Evolutionary conservation across 1,284 basidiomycete species (phyloP).

Genomic region (Lentinus polychrous): DNA sequence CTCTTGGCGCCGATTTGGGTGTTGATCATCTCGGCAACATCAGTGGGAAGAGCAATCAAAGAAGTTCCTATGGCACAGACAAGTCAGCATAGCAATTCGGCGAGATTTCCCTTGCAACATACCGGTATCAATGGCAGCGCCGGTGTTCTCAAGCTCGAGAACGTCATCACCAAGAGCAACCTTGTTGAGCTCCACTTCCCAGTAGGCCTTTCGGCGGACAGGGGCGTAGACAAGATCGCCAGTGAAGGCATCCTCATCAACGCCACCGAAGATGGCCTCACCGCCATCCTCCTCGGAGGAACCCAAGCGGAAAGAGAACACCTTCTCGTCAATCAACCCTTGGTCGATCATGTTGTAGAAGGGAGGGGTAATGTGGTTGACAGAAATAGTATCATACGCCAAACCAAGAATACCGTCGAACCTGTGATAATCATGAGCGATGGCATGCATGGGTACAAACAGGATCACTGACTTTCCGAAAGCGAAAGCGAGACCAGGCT

Average conservation of each 20-base stretch:
- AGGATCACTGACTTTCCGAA: conserved; percentile 75
- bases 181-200: conserved; percentile 93
- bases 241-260: conserved; percentile 74
- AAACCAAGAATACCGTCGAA: conserved; percentile 97
- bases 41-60: conserved; percentile 86
- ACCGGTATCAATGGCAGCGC: conserved; percentile 96
- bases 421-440: conserved; percentile 28
- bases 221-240: conserved; percentile 89
- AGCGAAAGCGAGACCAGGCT: conserved; percentile 96
- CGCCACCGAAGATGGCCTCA: conserved; percentile 90
- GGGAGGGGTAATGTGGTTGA: conserved; percentile 90
- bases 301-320: conserved; percentile 96
- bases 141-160: conserved; percentile 84
- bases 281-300: conserved; percentile 85
- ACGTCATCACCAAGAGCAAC: conserved; percentile 81
- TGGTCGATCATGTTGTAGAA: conserved; percentile 94
- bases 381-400: conserved; percentile 93
- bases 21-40: conserved; percentile 98
- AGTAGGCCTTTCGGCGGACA: conserved; percentile 94
- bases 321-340: conserved; percentile 75
- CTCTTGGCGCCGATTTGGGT: conserved; percentile 90
- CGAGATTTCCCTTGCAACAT: conserved; percentile 17
- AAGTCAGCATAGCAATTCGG: neutral
- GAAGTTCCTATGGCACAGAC: conserved; percentile 63
- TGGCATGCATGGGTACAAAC: neutral